Conservation (phyloP, 179 eudicot genomes). For the Beta corolliflora region DNA sequence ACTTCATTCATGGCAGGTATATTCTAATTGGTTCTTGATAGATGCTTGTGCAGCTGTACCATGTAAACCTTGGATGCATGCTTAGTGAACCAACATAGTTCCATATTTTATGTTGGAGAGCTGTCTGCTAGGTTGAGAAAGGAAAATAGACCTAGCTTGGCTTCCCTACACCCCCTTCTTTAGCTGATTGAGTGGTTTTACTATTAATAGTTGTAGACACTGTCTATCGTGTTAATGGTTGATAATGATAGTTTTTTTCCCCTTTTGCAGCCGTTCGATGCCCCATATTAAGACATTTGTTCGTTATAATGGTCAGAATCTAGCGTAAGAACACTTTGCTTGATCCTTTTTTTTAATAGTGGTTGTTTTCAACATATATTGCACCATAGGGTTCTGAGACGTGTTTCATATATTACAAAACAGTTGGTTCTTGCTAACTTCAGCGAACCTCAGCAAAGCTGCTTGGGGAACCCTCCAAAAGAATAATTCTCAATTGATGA, state of each 20-base stretch:
- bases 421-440: conserved; percentile 96
- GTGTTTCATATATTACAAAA: conserved; percentile 9
- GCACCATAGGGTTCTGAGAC: conserved; percentile 11
- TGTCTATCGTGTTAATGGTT: conserved; percentile 2
- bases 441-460: conserved; percentile 97
- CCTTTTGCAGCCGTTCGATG: conserved; percentile 82
- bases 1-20: conserved; percentile 1
- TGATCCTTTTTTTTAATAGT: not conserved
- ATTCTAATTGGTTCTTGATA: not conserved
- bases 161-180: not conserved
- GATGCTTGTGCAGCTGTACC: not conserved
- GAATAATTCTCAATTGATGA: conserved; percentile 88
- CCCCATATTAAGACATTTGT: conserved; percentile 94
- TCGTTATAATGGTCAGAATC: conserved; percentile 85
- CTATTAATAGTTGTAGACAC: not conserved
- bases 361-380: not conserved
- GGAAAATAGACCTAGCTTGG: not conserved
- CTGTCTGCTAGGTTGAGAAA: not conserved
- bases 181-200: not conserved
- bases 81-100: not conserved
- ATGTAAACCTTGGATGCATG: not conserved
- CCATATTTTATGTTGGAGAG: not conserved
- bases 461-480: conserved; percentile 99
- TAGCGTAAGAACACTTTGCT: conserved; percentile 65
- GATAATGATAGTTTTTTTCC: conserved; percentile 7